Evolutionary conservation across 768 basidiomycete genomes (phyloP), one percentile per base, ranked within the genome.

Genomic region (Leccinum arenicola): DNA sequence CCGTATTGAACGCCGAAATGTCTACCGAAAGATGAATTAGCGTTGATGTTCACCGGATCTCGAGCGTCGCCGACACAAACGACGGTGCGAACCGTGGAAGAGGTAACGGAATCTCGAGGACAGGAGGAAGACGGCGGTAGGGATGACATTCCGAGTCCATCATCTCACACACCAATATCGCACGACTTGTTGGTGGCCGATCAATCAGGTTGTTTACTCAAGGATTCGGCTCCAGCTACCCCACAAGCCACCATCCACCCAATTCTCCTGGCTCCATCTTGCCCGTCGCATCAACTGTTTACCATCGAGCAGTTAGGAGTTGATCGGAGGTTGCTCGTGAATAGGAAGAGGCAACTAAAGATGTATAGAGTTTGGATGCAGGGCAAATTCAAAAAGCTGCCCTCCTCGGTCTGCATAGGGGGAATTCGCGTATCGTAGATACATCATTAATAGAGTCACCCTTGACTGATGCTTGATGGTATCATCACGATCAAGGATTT

Each of bases 331-430:
- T 75, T 99, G 57, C 79, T 98, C 48, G 87, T 99, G 54, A 99
- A 99, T 69, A 81, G 97, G 50, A 98, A 97, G 75, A 80, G 92
- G 59, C 90, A 95, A 75, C 75, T 97, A 53, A 96, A 96, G 74
- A 99, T 99, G 97, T 98, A 96, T 71, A 80, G 97, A 50, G 89
- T 95, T 0, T 96, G 93, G 93, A 85, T 95, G 86, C 93, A 95
- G 73, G 91, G 84, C 1, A 89, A 87, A 68, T 93, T 93, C 68
- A 77, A 78, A 59, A 91, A 88, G 51, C 10, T 56, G 21, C 19
- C 65, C 0, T 19, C 27, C 9, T 8, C 14, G 19, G 40, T 43
- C 27, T 55, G n/a, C 27, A 38, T 40, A 11, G 3, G n/a, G 12
- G 12, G 5, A 36, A 19, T 43, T 10, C 10, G n/a, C n/a, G 9